Percentiles rank a stretch among this genome's conserved stretches.
These are phyloP conservation scores for Chaetomiaceae sp. DNA, from an alignment of 2,329 filamentous ascomycete species.

Conservation along the genomic window DNA sequence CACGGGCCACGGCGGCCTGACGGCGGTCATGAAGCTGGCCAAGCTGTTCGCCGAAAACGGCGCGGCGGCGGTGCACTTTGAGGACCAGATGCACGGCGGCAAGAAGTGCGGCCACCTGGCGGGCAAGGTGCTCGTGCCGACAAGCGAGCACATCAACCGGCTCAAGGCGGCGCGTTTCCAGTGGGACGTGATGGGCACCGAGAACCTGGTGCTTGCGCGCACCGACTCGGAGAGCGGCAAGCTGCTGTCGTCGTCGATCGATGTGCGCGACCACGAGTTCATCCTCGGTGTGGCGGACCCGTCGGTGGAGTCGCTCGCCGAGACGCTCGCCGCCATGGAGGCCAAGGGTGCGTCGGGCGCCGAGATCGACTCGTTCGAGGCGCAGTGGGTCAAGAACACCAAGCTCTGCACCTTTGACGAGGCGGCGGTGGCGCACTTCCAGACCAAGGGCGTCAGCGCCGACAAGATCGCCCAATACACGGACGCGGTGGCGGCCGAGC, in stretches of 20 bases:
- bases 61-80: conserved; percentile 92
- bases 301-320: conserved; percentile 73
- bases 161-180: conserved; percentile 89
- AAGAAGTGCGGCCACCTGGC: conserved; percentile 98
- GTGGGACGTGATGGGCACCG: conserved; percentile 96
- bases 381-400: conserved; percentile 81
- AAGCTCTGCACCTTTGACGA: conserved; percentile 89
- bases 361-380: conserved; percentile 83
- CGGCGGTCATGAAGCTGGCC: conserved; percentile 89
- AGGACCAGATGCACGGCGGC: conserved; percentile 94
- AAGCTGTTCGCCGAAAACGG: conserved; percentile 98
- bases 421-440: conserved; percentile 72
- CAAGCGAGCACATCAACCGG: conserved; percentile 94
- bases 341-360: conserved; percentile 66
- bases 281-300: conserved; percentile 79
- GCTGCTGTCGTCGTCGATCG: conserved; percentile 83
- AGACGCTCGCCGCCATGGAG: conserved; percentile 89
- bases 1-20: conserved; percentile 89
- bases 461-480: conserved; percentile 61
- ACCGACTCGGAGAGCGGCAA: conserved; percentile 94
- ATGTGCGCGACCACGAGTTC: conserved; percentile 93
- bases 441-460: conserved; percentile 60
- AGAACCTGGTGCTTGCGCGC: conserved; percentile 90
- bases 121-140: conserved; percentile 90
- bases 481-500: conserved; percentile 54